Evolutionary conservation across 306 rosid species (phyloP), one percentile per base, ranked within the genome.

Genomic region (Mucuna pruriens): DNA sequence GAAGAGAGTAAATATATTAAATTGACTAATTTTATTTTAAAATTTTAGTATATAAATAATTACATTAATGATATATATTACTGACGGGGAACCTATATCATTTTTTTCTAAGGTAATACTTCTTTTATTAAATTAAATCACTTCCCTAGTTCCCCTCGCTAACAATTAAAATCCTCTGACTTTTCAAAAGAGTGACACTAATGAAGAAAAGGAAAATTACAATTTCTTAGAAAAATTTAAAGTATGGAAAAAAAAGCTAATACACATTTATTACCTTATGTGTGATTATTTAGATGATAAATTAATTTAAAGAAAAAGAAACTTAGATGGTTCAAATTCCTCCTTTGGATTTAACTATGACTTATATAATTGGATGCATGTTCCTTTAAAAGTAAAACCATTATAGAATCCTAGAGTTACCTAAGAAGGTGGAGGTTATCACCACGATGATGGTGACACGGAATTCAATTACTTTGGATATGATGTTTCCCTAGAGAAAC

Each of bases 371-470:
- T 75, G 74, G 64, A 80, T 55, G 81, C 71, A 55, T 71, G 77
- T 55, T 40, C 61, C 38, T 58, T 12, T 8, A 3, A 62, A 57
- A 80, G 82, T 55, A 54, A 83, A 85, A 72, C 45, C 70, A 72
- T 77, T 9, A 81, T 71, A 15, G 71, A 51, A 72, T 63, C 76
- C 79, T 57, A 63, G 22, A 84, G 20, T 38, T 49, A 63, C 61
- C 66, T 55, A 52, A 55, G 64, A 55, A 77, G 73, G 80, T 63
- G 76, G 75, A 67, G 67, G 61, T 75, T 79, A 82, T 63, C 40
- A 25, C 29, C 71, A 29, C 71, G 89, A 80, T 78, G 63, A 82
- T 86, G 49, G 67, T 78, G 89, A 86, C 89, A 48, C 34, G 22
- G 19, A 82, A 52, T 48, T 75, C 16, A 54, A 81, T 77, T 76